phyloP scores from a whole-genome alignment of 345 rosid species.

The Camelina laxa region DNA sequence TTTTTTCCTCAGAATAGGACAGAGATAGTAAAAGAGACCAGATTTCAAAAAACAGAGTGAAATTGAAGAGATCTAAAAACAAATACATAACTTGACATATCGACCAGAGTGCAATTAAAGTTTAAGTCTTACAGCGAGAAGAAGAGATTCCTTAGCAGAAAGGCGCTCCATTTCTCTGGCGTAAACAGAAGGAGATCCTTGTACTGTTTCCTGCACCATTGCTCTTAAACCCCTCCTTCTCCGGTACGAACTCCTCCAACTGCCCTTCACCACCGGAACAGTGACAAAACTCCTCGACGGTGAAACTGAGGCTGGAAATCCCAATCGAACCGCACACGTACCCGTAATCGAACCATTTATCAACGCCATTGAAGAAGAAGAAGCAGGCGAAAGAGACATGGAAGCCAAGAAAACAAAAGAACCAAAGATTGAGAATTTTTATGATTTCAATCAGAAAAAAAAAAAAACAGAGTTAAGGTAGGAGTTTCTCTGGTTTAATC shows the following conservation, averaged over 20 bases:
- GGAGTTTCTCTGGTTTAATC: background rate
- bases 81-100: background rate
- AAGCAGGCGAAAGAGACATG: background rate
- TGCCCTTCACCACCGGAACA: slow-evolving; percentile 36
- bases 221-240: slow-evolving; percentile 42
- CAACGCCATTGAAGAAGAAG: slow-evolving; percentile 53
- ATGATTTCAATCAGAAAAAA: background rate
- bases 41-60: background rate
- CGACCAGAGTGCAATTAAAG: slow-evolving; percentile 1
- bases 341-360: slow-evolving; percentile 45
- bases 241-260: slow-evolving; percentile 34
- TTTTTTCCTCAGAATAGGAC: background rate
- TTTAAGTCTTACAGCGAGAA: slow-evolving; percentile 71
- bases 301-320: slow-evolving; percentile 36
- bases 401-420: background rate
- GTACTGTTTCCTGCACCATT: slow-evolving; percentile 75
- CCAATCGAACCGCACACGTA: slow-evolving; percentile 38
- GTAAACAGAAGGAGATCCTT: slow-evolving; percentile 75
- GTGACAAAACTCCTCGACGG: slow-evolving; percentile 29
- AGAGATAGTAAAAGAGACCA: background rate
- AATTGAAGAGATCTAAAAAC: slow-evolving; percentile 7
- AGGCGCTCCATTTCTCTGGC: slow-evolving; percentile 98
- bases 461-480: background rate
- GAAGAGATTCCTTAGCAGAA: slow-evolving; percentile 93
- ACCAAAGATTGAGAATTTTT: slow-evolving; percentile 24